These are phyloP conservation scores for Lonicera japonica DNA, from an alignment of 129 eudicot genomes.

Conservation along the genomic window DNA sequence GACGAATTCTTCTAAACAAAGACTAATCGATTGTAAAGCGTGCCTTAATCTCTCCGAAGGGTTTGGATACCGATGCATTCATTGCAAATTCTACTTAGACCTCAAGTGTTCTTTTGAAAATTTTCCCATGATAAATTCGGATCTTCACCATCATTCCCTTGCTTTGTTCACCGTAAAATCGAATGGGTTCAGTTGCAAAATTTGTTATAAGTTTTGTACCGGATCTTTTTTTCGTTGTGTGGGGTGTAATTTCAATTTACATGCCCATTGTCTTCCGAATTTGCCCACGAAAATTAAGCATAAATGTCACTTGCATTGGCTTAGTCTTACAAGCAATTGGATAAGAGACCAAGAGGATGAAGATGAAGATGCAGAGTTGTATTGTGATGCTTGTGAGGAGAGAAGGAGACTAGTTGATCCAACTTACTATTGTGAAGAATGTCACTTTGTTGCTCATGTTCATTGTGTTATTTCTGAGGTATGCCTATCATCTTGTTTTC, in stretches of 20 bases:
- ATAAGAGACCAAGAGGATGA: not conserved
- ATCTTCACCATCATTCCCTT: not conserved
- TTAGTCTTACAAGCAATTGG: not conserved
- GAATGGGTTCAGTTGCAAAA: not conserved
- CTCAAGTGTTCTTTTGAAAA: not conserved
- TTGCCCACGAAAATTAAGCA: not conserved
- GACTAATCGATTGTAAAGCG: not conserved
- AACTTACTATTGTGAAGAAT: not conserved
- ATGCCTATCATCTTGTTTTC: not conserved
- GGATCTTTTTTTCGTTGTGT: not conserved
- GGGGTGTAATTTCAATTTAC: not conserved
- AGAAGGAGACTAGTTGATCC: not conserved
- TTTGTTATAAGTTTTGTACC: not conserved
- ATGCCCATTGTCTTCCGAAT: not conserved
- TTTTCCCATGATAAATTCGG: not conserved
- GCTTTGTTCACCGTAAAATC: not conserved
- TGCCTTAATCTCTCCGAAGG: not conserved
- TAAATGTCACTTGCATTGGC: not conserved
- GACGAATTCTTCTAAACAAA: not conserved
- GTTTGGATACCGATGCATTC: not conserved
- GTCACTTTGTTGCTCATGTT: constrained; percentile 4
- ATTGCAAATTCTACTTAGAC: not conserved
- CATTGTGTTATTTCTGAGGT: not conserved
- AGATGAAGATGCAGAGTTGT: not conserved
- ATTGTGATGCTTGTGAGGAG: constrained; percentile 1